Conservation (phyloP, 1,139 yeast species). For the Suhomyces bolitotheri region DNA sequence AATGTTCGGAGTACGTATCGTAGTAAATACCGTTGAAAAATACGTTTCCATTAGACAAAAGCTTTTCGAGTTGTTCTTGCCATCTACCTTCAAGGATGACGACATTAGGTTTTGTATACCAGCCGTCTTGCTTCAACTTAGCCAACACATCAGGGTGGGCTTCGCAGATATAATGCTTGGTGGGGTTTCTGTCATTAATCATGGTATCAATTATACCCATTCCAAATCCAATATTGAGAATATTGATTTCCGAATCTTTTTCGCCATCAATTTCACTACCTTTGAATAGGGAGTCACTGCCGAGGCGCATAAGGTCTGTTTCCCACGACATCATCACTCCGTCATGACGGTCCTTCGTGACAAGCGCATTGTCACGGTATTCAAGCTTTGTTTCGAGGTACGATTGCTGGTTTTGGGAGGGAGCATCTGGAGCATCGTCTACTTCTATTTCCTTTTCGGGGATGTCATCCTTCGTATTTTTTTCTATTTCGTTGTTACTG, state of each 20-base stretch:
- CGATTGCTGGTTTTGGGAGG: conserved; percentile 63
- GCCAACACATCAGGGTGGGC: conserved; percentile 90
- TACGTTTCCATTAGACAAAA: conserved; percentile 60
- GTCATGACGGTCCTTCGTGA: conserved; percentile 72
- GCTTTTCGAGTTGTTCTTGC: conserved; percentile 75
- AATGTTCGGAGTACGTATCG: conserved; percentile 91
- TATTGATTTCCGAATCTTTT: conserved; percentile 45
- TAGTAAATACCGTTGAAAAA: conserved; percentile 90
- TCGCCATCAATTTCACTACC: conserved; percentile 30
- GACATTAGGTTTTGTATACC: conserved; percentile 78
- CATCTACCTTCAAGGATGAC: conserved; percentile 81
- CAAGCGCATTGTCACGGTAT: conserved; percentile 68
- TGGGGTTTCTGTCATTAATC: conserved; percentile 62
- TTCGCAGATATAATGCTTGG: conserved; percentile 83
- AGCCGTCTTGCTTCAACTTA: conserved; percentile 72
- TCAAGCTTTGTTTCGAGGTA: conserved; percentile 68
- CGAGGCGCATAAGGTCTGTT: conserved; percentile 73
- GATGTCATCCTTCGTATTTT: neutral
- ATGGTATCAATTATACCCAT: conserved; percentile 91
- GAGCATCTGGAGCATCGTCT: conserved; percentile 39
- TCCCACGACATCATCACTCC: conserved; percentile 99
- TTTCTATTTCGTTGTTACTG: conserved; percentile 4
- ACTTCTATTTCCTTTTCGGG: neutral
- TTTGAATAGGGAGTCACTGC: conserved; percentile 67
- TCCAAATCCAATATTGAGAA: conserved; percentile 90